Evolutionary conservation across 2,329 filamentous ascomycete genomes (phyloP).

Genomic region (Trichoderma cornu-damae): DNA sequence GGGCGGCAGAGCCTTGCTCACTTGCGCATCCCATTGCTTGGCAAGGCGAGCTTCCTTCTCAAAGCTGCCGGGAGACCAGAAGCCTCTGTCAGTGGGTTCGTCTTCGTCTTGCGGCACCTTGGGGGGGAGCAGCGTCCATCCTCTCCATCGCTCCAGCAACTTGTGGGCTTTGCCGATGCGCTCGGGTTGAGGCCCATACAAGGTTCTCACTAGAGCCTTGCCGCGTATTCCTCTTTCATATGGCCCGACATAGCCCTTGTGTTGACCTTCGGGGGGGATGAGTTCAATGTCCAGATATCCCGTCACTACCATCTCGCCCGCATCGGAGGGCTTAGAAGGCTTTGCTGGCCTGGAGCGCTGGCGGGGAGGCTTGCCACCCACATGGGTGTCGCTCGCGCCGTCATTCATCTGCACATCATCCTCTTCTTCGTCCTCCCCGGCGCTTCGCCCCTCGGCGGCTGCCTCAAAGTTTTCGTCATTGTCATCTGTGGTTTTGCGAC

Average conservation of each 20-base stretch:
- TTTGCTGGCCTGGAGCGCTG: constrained; percentile 26
- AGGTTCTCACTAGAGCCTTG: constrained; percentile 33
- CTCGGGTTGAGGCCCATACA: constrained; percentile 39
- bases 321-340: constrained; percentile 24
- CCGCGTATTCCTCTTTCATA: constrained; percentile 34
- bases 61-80: constrained; percentile 38
- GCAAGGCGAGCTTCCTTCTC: constrained; percentile 33
- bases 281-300: constrained; percentile 33
- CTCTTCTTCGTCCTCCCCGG: constrained; percentile 28
- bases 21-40: constrained; percentile 27
- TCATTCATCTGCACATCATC: constrained; percentile 30
- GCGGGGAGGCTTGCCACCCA: constrained; percentile 25
- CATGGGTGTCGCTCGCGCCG: constrained; percentile 29
- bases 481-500: constrained; percentile 26
- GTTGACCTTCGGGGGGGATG: constrained; percentile 31
- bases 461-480: constrained; percentile 33
- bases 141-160: constrained; percentile 39
- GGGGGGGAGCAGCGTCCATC: constrained; percentile 38
- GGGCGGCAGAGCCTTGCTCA: constrained; percentile 22
- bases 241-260: constrained; percentile 34
- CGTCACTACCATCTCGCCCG: constrained; percentile 18
- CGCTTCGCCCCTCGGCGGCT: constrained; percentile 20
- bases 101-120: constrained; percentile 28
- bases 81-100: constrained; percentile 31
- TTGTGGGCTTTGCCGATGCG: constrained; percentile 34